Evolutionary conservation across 805 yeast species (phyloP).

Genomic region (Candida khao-thaluensis): DNA sequence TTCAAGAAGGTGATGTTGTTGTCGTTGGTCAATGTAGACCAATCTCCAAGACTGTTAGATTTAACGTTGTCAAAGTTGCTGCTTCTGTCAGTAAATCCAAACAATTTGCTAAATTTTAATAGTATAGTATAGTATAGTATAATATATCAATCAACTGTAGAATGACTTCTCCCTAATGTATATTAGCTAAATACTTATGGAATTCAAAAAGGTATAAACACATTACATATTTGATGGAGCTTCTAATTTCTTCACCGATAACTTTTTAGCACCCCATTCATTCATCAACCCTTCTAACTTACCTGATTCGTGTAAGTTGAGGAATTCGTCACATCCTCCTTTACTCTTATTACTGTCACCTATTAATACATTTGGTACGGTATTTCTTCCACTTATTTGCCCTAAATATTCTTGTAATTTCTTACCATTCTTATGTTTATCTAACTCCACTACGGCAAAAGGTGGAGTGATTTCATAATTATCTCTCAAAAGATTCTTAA

Average conservation of each 20-base stretch:
- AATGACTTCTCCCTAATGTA: neutral
- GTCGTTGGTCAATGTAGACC: conserved; percentile 99
- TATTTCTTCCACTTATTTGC: conserved; percentile 67
- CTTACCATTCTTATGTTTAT: conserved; percentile 71
- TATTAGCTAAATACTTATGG: neutral
- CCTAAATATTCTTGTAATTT: conserved; percentile 74
- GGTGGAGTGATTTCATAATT: conserved; percentile 71
- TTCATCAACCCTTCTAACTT: conserved; percentile 50
- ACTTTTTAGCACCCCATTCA: conserved; percentile 61
- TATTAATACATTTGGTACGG: conserved; percentile 88
- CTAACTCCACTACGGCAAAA: conserved; percentile 77
- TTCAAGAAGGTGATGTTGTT: conserved; percentile 96
- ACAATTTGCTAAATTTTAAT: conserved; percentile 96
- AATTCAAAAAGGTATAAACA: neutral
- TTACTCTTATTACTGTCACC: conserved; percentile 58
- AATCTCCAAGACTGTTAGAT: conserved; percentile 98
- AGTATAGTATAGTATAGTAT: conserved; percentile 10
- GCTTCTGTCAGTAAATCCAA: conserved; percentile 85
- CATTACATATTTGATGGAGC: conserved; percentile 53
- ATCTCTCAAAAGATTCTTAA: conserved; percentile 63
- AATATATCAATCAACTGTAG: conserved; percentile 6
- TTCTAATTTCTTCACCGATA: conserved; percentile 49
- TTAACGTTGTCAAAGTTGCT: conserved; percentile 96
- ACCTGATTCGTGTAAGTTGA: conserved; percentile 56
- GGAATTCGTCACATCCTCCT: conserved; percentile 90